These are phyloP conservation scores for Artemisia argyi DNA, from an alignment of 129 eudicot genomes.

Conservation along the genomic window DNA sequence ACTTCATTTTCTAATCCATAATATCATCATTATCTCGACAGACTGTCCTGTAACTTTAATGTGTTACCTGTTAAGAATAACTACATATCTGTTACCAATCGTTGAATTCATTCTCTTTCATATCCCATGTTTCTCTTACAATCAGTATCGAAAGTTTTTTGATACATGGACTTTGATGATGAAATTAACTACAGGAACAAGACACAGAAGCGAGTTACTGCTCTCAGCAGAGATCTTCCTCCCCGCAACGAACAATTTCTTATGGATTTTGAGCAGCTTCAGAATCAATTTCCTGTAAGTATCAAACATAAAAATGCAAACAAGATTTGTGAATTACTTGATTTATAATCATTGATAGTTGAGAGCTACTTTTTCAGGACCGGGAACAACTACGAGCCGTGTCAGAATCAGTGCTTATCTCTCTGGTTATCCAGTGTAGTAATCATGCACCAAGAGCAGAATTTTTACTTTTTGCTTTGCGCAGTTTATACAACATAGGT, in stretches of 20 bases:
- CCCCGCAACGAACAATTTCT: constrained; percentile 91
- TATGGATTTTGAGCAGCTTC: constrained; percentile 80
- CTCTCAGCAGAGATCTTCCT: constrained; percentile 82
- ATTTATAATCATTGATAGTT: constrained; percentile 17
- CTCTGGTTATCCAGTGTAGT: constrained; percentile 91
- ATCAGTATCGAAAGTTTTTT: constrained; percentile 5
- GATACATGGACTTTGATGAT: constrained; percentile 22
- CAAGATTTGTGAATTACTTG: neutral
- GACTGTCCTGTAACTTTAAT: no score
- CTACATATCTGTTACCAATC: neutral
- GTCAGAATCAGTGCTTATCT: constrained; percentile 80
- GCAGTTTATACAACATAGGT: constrained; percentile 73
- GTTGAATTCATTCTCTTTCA: neutral
- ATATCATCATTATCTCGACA: no score
- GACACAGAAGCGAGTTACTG: constrained; percentile 92
- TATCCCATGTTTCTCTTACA: constrained; percentile 1
- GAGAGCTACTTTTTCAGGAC: constrained; percentile 52
- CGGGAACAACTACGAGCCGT: constrained; percentile 84
- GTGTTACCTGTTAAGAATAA: neutral
- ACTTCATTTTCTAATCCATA: no score
- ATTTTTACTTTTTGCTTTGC: constrained; percentile 82
- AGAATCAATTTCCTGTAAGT: constrained; percentile 80
- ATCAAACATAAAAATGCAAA: neutral
- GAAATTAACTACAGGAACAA: constrained; percentile 61
- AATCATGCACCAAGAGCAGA: constrained; percentile 95